phyloP scores from a whole-genome alignment of 495 filamentous ascomycete genomes.

The Penicillium dipodomyicola region DNA sequence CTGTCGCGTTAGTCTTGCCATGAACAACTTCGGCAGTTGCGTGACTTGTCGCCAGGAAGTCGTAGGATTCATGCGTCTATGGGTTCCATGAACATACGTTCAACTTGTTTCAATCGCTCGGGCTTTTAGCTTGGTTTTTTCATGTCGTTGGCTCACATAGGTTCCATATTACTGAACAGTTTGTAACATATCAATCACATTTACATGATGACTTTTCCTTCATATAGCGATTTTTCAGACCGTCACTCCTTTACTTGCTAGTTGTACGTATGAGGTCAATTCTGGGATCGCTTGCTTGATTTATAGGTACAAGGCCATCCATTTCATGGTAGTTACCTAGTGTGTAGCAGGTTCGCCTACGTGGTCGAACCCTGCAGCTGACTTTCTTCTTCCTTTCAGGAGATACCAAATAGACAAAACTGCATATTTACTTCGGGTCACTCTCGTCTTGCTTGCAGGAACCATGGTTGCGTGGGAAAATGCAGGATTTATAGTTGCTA shows the following conservation, averaged over 20 bases:
- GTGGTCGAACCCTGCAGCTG: too few relatives aligned
- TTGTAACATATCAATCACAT: slow-evolving; percentile 26
- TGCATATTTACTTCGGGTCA: too few relatives aligned
- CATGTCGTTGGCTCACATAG: not conserved
- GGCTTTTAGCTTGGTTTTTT: not conserved
- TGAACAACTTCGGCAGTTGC: slow-evolving; percentile 95
- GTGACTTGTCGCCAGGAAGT: slow-evolving; percentile 89
- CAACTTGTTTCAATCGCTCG: not conserved
- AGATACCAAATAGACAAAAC: too few relatives aligned
- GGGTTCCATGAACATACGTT: slow-evolving; percentile 73
- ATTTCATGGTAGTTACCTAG: too few relatives aligned
- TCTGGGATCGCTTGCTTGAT: too few relatives aligned
- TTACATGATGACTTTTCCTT: slow-evolving; percentile 5
- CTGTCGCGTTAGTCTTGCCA: slow-evolving; percentile 85
- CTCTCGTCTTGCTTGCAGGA: too few relatives aligned
- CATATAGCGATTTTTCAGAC: not conserved
- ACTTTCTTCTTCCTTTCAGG: too few relatives aligned
- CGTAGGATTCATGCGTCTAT: slow-evolving; percentile 81
- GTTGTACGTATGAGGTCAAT: not conserved
- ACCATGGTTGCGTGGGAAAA: not conserved
- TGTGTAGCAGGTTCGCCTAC: too few relatives aligned
- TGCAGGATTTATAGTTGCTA: not conserved
- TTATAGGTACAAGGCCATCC: too few relatives aligned
- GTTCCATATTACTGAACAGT: slow-evolving; percentile 4
- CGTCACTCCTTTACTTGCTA: not conserved